Conservation (phyloP, 2,329 filamentous ascomycete species). For the Penicillium sp. region DNA sequence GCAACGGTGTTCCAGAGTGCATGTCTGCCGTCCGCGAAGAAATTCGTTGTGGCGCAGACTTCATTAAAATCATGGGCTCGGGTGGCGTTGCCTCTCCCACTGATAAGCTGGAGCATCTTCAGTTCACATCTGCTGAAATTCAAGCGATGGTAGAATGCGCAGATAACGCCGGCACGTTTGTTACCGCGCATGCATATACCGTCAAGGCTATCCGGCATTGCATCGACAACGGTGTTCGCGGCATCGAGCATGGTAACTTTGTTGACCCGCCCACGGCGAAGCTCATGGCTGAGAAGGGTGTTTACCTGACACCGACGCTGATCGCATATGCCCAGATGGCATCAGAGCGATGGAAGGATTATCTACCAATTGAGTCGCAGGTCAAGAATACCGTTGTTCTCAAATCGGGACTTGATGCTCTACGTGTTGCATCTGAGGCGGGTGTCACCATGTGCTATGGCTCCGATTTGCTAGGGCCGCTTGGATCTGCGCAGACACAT, state of each 20-base stretch:
- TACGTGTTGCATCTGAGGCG: constrained; percentile 52
- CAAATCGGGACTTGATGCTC: constrained; percentile 46
- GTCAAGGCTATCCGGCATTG: constrained; percentile 55
- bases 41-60: constrained; percentile 57
- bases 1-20: constrained; percentile 58
- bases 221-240: constrained; percentile 55
- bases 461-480: constrained; percentile 54
- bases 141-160: constrained; percentile 55
- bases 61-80: constrained; percentile 62
- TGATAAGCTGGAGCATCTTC: constrained; percentile 53
- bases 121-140: constrained; percentile 60
- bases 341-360: constrained; percentile 36
- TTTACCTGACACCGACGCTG: constrained; percentile 56
- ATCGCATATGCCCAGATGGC: constrained; percentile 55
- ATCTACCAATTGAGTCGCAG: constrained; percentile 36
- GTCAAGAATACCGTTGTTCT: constrained; percentile 54
- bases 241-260: constrained; percentile 56
- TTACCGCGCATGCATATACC: constrained; percentile 61
- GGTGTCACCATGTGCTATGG: constrained; percentile 59
- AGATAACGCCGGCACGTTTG: constrained; percentile 51
- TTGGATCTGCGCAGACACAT: constrained; percentile 49
- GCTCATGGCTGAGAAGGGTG: constrained; percentile 51
- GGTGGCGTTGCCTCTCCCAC: constrained; percentile 61
- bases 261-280: constrained; percentile 46
- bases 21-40: constrained; percentile 55